phyloP scores from a whole-genome alignment of 2,329 filamentous ascomycete species.

The Didymella pomorum region DNA sequence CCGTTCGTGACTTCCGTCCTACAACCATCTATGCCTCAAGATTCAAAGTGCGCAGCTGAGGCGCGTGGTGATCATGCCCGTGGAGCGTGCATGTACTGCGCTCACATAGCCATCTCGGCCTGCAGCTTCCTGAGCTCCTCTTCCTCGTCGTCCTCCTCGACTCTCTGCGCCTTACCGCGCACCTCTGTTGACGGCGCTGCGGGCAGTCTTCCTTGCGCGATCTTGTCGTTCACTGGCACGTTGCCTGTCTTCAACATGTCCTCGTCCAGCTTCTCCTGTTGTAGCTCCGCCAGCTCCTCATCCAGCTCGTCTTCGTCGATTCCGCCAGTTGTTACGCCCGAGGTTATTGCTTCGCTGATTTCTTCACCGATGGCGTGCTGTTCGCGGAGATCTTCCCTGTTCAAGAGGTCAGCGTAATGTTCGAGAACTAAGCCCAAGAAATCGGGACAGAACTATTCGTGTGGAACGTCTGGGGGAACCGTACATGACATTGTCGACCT shows the following conservation, averaged over 20 bases:
- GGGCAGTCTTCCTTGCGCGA: conserved; percentile 72
- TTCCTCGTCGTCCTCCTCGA: conserved; percentile 91
- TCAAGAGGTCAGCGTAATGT: conserved; percentile 11
- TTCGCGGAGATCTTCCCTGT: conserved; percentile 87
- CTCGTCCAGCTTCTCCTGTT: conserved; percentile 92
- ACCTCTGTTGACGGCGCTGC: conserved; percentile 73
- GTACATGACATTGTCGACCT: conserved; percentile 94
- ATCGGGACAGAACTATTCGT: too few relatives aligned
- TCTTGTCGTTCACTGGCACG: conserved; percentile 80
- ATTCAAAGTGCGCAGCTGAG: background rate
- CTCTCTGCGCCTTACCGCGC: conserved; percentile 35
- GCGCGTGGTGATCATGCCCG: too few relatives aligned
- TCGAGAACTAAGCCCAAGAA: background rate
- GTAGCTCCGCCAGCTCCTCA: conserved; percentile 81
- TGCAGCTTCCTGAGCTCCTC: conserved; percentile 91
- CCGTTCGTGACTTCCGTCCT: conserved; percentile 18
- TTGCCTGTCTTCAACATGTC: conserved; percentile 90
- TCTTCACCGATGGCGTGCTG: conserved; percentile 94
- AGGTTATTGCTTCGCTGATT: conserved; percentile 83
- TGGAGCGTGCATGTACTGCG: background rate
- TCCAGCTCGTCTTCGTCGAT: conserved; percentile 89
- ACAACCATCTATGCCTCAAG: background rate
- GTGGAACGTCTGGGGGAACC: conserved; percentile 49
- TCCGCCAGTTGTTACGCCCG: conserved; percentile 70
- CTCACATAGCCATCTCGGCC: conserved; percentile 94